A percentile compares a stretch with the other conserved stretches of the same genome.
These are phyloP conservation scores for Eragrostis nindensis DNA, from an alignment of 176 grass and related monocot genomes.

Conservation along the genomic window DNA sequence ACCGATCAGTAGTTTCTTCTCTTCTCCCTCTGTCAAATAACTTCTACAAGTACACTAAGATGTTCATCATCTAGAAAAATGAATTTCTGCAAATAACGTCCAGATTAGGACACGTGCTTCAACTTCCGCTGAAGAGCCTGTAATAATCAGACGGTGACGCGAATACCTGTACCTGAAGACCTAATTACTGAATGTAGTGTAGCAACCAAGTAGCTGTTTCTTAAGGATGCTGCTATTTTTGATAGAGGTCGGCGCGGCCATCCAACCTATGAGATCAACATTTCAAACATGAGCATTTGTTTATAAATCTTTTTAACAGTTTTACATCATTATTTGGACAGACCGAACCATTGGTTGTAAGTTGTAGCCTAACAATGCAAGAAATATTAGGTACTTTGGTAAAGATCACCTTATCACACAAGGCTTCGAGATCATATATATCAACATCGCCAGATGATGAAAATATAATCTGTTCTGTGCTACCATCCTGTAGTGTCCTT, in stretches of 20 bases:
- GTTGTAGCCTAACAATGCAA: slow-evolving; percentile 15
- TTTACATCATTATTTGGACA: slow-evolving; percentile 2
- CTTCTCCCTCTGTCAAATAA: slow-evolving; percentile 97
- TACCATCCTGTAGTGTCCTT: slow-evolving; percentile 76
- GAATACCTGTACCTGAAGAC: slow-evolving; percentile 54
- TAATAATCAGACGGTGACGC: slow-evolving; percentile 14
- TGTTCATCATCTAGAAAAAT: slow-evolving; percentile 83
- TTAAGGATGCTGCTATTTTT: slow-evolving; percentile 88
- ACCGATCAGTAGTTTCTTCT: slow-evolving; percentile 78
- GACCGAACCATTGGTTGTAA: not conserved
- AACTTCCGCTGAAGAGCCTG: slow-evolving; percentile 24
- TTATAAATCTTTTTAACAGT: not conserved
- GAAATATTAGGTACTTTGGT: slow-evolving; percentile 27
- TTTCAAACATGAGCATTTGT: slow-evolving; percentile 31
- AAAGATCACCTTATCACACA: slow-evolving; percentile 84
- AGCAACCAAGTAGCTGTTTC: slow-evolving; percentile 94
- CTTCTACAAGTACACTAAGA: slow-evolving; percentile 95
- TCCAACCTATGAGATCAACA: slow-evolving; percentile 71
- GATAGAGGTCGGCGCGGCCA: slow-evolving; percentile 95
- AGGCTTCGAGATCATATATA: slow-evolving; percentile 80
- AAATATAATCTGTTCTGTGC: slow-evolving; percentile 88
- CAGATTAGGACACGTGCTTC: slow-evolving; percentile 35
- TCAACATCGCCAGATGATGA: slow-evolving; percentile 88
- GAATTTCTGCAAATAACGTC: slow-evolving; percentile 61
- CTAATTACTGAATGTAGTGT: slow-evolving; percentile 79